These are phyloP conservation scores for Heliocybe sulcata DNA, from an alignment of 1,284 basidiomycete genomes.

Conservation along the genomic window DNA sequence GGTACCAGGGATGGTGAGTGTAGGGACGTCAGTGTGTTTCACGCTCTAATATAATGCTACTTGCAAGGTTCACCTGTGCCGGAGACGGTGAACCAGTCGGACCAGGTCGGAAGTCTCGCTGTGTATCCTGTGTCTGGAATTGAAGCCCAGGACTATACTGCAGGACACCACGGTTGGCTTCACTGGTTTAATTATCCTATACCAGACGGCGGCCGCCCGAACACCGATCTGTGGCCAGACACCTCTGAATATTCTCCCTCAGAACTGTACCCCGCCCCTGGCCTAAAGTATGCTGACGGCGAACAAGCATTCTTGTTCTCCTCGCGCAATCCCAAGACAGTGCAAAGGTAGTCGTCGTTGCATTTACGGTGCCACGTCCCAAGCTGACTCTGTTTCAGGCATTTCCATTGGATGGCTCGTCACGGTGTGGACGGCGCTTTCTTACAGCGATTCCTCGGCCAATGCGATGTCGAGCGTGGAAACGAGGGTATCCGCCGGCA, in stretches of 20 bases:
- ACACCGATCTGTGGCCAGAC: constrained; percentile 72
- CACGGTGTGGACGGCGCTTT: constrained; percentile 74
- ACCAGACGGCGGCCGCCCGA: constrained; percentile 57
- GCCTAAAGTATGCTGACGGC: constrained; percentile 45
- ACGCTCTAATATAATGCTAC: background rate
- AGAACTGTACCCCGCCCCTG: constrained; percentile 65
- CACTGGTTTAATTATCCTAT: constrained; percentile 70
- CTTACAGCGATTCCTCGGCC: constrained; percentile 63
- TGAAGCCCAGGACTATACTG: background rate
- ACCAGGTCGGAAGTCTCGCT: constrained; percentile 31
- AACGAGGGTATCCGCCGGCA: constrained; percentile 47
- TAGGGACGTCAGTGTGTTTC: background rate
- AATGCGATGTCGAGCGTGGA: constrained; percentile 50
- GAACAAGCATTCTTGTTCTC: constrained; percentile 65
- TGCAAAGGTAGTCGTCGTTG: constrained; percentile 36
- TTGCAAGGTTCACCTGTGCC: constrained; percentile 62
- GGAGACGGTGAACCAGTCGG: constrained; percentile 60
- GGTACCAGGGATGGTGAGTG: constrained; percentile 77
- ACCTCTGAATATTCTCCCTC: constrained; percentile 58
- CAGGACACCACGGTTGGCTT: constrained; percentile 75
- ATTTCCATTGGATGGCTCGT: constrained; percentile 78
- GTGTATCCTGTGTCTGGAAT: background rate
- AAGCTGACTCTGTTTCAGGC: constrained; percentile 26
- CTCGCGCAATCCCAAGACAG: constrained; percentile 64
- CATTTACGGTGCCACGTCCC: background rate